phyloP scores from a whole-genome alignment of 2,329 filamentous ascomycete genomes.

The Diaporthe amygdali region DNA sequence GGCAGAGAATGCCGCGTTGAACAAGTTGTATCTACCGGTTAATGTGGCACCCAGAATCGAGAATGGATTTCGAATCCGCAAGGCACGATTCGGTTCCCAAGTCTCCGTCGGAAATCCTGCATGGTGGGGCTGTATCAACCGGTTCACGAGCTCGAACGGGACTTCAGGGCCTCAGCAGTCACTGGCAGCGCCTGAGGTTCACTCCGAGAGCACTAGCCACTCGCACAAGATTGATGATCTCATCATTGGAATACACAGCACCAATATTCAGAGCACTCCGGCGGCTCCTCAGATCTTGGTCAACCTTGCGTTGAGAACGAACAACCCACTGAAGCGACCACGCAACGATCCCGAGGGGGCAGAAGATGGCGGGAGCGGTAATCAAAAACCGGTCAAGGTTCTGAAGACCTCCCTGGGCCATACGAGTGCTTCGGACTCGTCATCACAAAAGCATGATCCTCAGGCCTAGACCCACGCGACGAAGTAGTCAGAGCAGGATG shows the following conservation, averaged over 20 bases:
- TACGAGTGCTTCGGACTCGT: background rate
- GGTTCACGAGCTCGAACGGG: background rate
- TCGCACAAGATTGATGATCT: background rate
- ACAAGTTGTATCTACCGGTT: background rate
- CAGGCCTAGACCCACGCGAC: too few relatives aligned
- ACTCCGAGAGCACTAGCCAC: too few relatives aligned
- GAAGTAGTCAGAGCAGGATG: background rate
- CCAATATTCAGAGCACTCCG: background rate
- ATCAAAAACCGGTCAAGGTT: background rate
- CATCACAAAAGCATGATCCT: background rate
- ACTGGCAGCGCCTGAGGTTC: background rate
- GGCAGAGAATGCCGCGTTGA: background rate
- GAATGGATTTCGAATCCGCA: background rate
- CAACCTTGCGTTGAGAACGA: background rate
- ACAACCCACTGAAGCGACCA: background rate
- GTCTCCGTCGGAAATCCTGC: background rate
- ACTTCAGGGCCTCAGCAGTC: too few relatives aligned
- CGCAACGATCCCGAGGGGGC: background rate
- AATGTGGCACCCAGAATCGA: accelerated
- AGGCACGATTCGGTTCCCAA: background rate
- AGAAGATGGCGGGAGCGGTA: background rate
- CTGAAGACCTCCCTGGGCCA: background rate
- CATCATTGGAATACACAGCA: background rate
- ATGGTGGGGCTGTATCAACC: background rate
- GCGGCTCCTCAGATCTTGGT: background rate